Evolutionary conservation across 805 yeast genomes (phyloP), one percentile per base, ranked within the genome.

Genomic region (Suhomyces canberraensis): DNA sequence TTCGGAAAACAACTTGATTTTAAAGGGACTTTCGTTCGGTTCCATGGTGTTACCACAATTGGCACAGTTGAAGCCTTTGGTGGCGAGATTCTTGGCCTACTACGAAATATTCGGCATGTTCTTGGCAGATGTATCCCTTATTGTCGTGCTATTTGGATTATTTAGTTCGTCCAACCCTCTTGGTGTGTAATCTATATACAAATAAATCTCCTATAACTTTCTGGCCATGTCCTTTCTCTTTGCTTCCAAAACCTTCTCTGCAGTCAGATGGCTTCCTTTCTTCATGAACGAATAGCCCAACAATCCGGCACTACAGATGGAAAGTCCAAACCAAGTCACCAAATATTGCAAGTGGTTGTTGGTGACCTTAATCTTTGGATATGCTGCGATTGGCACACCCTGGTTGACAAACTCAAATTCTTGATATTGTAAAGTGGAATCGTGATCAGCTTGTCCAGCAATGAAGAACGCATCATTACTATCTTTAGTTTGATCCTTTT

Each of bases 321-420:
- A 79, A 29, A 91, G 73, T 0, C 96, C 95, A 58, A 86, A 91
- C 98, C 98, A 93, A 0, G 98, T 93, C 15, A 88, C 78, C 52
- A 93, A 65, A 58, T 93, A 93, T 58, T 91, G 96, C 58, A 90
- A 63, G 56, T 93, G 98, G 54, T 89, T 88, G 58, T 93, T 93
- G 42, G 84, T 79, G 54, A 87, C 74, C 47, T 81, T 90, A 22
- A 91, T 77, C 48, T 78, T 78, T n/a, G 96, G 90, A 7, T 70
- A 62, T 37, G 83, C 79, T 1, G 96, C 98, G 8, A 93, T 58
- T 8, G 98, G 98, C 5, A 91, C 91, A 36, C 98, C 98, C 4
- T 86, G 82, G 40, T 72, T 75, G 37, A 79, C 64, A 51, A 84
- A 79, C 58, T 86, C 73, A 41, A 66, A 59, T 43, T 66, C 71